Base-by-base conservation (phyloP, 2,329 filamentous ascomycete genomes). In the Ophiostoma novo-ulmi region DNA sequence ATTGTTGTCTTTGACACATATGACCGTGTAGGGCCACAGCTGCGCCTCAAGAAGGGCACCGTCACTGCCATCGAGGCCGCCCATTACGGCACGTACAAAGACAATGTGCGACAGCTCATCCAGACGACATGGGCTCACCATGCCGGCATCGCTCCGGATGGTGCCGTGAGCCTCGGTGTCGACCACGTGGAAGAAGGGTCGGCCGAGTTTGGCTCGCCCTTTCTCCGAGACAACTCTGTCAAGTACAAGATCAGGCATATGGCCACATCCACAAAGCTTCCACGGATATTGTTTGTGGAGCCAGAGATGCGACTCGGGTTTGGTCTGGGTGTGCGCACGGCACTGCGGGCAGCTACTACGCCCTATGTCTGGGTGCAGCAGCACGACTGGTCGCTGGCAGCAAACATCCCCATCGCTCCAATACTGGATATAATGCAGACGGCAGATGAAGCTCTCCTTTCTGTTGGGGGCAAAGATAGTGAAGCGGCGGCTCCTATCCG, bases 321-420 rank as follows among this genome's bases (percentile, higher is more conserved):
- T 67, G 85, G 84, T 0, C 78, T 87, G 0, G 84, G 82, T 0
- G 84, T 87, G 26, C 83, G 85, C 14, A 82, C 83, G 0, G 85
- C 84, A 0, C 75, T 87, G 65, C 79, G 84, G 3, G 69, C 80
- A 5, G 79, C 81, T 0, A 73, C 76, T 14, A 87, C 85, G 1
- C 82, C 83, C 0, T 85, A 85, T 65, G 84, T 86, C 20, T 87
- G 85, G 85, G 77, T 87, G 0, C 85, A 87, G 72, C 85, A 87
- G 76, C 85, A 87, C 74, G 85, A 87, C 76, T 87, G 85, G 85
- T 78, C 80, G 6, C 76, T 87, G 0, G 78, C 81, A 20, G 76
- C 80, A 1, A 77, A 81, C 66, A 78, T 87, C 3, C 84, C 84
- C 0, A 71, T 86, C 2, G 71, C 73, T 1, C 74, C 80, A 0